Evolutionary conservation across 1,139 yeast species (phyloP).

Genomic region (Sugiyamaella paludigena): DNA sequence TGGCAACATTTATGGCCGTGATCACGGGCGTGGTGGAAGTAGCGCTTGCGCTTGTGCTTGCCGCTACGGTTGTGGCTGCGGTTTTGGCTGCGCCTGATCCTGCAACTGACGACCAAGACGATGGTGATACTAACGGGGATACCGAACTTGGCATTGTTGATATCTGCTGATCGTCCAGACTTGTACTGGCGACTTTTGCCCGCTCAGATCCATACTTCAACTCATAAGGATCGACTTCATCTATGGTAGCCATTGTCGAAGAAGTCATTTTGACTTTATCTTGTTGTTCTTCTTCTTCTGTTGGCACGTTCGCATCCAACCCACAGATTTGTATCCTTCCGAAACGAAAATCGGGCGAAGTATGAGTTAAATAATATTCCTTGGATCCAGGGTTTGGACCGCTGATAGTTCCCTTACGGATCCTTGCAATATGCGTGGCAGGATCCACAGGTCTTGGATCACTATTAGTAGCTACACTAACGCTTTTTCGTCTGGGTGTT

Average conservation of each 20-base stretch:
- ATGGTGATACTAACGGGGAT: too few species aligned
- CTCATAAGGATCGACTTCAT: too few species aligned
- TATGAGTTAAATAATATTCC: constrained; percentile 18
- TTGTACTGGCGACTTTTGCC: too few species aligned
- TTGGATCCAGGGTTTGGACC: constrained; percentile 8
- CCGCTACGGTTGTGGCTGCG: too few species aligned
- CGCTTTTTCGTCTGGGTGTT: too few species aligned
- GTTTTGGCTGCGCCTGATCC: background rate
- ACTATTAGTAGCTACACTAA: too few species aligned
- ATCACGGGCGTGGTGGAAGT: background rate
- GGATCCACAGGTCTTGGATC: constrained; percentile 11
- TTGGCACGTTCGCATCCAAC: background rate
- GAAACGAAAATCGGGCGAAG: constrained; percentile 29
- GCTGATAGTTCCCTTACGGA: background rate
- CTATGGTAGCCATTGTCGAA: background rate
- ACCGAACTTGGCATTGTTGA: too few species aligned
- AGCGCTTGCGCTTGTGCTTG: background rate
- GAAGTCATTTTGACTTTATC: constrained; percentile 32
- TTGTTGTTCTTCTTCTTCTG: background rate
- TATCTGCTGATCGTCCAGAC: too few species aligned
- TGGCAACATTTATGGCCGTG: too few species aligned
- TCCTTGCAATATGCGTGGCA: constrained; percentile 9
- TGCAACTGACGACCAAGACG: background rate
- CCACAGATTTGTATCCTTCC: constrained; percentile 32
- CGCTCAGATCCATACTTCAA: too few species aligned